Evolutionary conservation across 169 alveolate genomes (phyloP).

Genomic region (Cryptosporidium parvum): DNA sequence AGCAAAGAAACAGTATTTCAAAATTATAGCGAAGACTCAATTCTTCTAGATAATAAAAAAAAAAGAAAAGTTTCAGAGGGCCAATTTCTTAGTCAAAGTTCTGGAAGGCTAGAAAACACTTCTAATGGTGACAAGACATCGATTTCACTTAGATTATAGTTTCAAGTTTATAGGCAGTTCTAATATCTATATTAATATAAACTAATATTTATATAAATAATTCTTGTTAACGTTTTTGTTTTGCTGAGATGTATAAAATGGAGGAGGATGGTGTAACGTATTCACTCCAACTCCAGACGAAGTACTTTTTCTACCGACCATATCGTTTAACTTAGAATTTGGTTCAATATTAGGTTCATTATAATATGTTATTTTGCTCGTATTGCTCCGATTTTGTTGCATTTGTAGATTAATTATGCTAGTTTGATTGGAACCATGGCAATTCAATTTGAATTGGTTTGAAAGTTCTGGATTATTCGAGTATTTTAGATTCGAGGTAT

Average conservation of each 20-base stretch:
- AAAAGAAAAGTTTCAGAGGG: constrained; percentile 31
- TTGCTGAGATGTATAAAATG: constrained; percentile 29
- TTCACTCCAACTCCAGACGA: not conserved
- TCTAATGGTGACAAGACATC: constrained; percentile 51
- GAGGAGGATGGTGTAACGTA: constrained; percentile 33
- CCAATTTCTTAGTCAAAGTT: not conserved
- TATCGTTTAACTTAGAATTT: not conserved
- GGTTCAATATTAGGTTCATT: constrained; percentile 6
- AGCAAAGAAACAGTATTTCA: not conserved
- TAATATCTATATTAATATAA: constrained; percentile 4
- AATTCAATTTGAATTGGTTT: not conserved
- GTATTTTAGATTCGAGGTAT: not conserved
- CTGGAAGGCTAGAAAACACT: not conserved
- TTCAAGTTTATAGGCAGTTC: not conserved
- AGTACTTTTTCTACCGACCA: not conserved
- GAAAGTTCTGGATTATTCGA: not conserved
- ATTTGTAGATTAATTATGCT: not conserved
- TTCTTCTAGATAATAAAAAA: not conserved
- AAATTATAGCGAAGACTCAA: not conserved
- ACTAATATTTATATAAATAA: constrained; percentile 31
- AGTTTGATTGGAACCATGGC: not conserved
- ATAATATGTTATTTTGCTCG: constrained; percentile 32
- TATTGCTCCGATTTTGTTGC: constrained; percentile 7
- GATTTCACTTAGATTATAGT: constrained; percentile 51
- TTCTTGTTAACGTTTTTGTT: constrained; percentile 15